Conservation (phyloP, 352 stramenopile genomes). For the Phytophthora tubulina region DNA sequence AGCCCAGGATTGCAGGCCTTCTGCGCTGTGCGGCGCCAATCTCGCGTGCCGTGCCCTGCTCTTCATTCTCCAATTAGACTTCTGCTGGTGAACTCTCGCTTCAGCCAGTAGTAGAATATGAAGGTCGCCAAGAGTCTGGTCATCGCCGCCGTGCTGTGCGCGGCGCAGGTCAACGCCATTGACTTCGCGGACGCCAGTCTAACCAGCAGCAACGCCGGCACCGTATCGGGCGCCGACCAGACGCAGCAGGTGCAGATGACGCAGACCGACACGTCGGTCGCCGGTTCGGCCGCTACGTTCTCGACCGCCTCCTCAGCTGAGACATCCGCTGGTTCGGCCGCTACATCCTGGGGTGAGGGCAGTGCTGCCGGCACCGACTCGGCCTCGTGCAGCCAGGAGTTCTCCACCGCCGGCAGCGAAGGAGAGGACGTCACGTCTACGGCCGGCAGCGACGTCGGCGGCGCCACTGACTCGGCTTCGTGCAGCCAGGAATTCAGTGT, state of each 20-base stretch:
- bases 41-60: conserved; percentile 5
- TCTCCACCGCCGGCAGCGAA: conserved; percentile 42
- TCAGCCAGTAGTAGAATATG: conserved; percentile 31
- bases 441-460: conserved; percentile 1
- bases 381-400: conserved; percentile 48
- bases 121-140: conserved; percentile 59
- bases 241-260: conserved; percentile 22
- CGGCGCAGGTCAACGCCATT: conserved; percentile 61
- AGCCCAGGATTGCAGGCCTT: conserved; percentile 25
- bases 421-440: not conserved
- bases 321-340: not conserved
- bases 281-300: conserved; percentile 11
- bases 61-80: conserved; percentile 50
- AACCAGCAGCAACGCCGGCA: conserved; percentile 28
- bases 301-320: not conserved
- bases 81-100: conserved; percentile 20
- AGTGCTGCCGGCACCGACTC: conserved; percentile 27
- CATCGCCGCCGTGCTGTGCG: conserved; percentile 64
- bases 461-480: conserved; percentile 17
- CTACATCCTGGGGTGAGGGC: not conserved
- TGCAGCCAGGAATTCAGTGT: conserved; percentile 41
- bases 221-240: conserved; percentile 30
- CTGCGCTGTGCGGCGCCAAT: conserved; percentile 6
- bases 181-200: conserved; percentile 48
- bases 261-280: conserved; percentile 2